A percentile compares a stretch with the other conserved stretches of the same genome.
Conservation (phyloP, 306 rosid species). For the Psophocarpus tetragonolobus region DNA sequence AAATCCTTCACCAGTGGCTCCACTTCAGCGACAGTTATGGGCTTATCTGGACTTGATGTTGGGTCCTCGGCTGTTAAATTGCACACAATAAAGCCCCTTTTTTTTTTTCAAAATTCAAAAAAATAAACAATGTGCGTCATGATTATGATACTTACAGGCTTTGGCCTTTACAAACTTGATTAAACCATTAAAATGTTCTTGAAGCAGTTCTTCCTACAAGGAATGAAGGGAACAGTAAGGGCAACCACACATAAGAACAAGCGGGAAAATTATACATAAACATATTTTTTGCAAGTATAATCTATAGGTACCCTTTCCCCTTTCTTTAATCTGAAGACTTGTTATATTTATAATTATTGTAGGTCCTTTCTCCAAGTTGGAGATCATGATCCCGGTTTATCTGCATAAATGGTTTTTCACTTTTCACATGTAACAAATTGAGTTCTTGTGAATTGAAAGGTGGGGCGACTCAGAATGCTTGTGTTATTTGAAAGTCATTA, state of each 20-base stretch:
- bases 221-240: slow-evolving; percentile 31
- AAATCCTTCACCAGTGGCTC: slow-evolving; percentile 98
- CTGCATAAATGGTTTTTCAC: background rate
- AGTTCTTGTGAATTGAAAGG: background rate
- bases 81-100: slow-evolving; percentile 24
- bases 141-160: slow-evolving; percentile 68
- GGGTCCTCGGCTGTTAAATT: slow-evolving; percentile 81
- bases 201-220: slow-evolving; percentile 93
- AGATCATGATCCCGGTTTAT: background rate
- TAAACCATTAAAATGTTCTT: slow-evolving; percentile 74
- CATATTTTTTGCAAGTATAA: background rate
- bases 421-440: background rate
- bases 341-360: background rate
- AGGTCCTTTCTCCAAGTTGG: background rate
- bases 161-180: slow-evolving; percentile 92
- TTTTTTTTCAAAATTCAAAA: slow-evolving; percentile 8
- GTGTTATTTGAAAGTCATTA: background rate
- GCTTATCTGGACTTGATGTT: slow-evolving; percentile 58
- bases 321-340: background rate
- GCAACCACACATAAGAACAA: slow-evolving; percentile 9
- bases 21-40: slow-evolving; percentile 71
- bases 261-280: background rate
- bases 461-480: background rate
- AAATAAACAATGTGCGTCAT: slow-evolving; percentile 4
- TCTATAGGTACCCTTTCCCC: background rate